phyloP scores from a whole-genome alignment of 352 stramenopile species.

The Elongisporangium anandrum region DNA sequence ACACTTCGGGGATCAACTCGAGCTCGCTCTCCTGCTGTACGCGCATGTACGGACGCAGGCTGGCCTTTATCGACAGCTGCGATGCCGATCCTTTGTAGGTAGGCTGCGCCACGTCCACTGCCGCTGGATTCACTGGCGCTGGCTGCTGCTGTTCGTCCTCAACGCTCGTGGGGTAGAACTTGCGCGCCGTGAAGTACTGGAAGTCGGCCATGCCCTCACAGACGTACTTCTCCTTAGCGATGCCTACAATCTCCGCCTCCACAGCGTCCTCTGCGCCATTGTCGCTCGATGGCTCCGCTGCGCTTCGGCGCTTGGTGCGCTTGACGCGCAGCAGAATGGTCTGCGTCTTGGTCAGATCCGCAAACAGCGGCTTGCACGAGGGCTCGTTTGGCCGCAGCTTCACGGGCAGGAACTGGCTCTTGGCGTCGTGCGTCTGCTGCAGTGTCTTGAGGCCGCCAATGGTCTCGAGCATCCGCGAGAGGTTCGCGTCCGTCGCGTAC shows the following conservation, averaged over 20 bases:
- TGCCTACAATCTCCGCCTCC: constrained; percentile 46
- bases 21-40: constrained; percentile 46
- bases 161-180: constrained; percentile 47
- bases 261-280: constrained; percentile 9
- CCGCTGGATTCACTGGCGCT: neutral
- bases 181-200: constrained; percentile 69
- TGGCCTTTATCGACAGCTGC: constrained; percentile 43
- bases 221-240: constrained; percentile 77
- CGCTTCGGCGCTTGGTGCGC: constrained; percentile 10
- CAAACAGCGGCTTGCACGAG: constrained; percentile 81
- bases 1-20: constrained; percentile 77
- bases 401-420: constrained; percentile 74
- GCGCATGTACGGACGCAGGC: constrained; percentile 54
- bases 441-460: constrained; percentile 52
- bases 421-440: constrained; percentile 62
- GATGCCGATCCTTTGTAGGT: constrained; percentile 34
- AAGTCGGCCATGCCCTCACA: constrained; percentile 86
- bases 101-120: constrained; percentile 15
- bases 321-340: constrained; percentile 61
- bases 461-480: constrained; percentile 44
- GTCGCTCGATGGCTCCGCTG: constrained; percentile 1
- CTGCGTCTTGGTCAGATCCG: constrained; percentile 78
- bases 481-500: constrained; percentile 40
- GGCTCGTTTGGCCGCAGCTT: constrained; percentile 71
- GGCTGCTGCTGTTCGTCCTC: constrained; percentile 9